phyloP scores from a whole-genome alignment of 331 rosid genomes.

The Prunus yedoensis region DNA sequence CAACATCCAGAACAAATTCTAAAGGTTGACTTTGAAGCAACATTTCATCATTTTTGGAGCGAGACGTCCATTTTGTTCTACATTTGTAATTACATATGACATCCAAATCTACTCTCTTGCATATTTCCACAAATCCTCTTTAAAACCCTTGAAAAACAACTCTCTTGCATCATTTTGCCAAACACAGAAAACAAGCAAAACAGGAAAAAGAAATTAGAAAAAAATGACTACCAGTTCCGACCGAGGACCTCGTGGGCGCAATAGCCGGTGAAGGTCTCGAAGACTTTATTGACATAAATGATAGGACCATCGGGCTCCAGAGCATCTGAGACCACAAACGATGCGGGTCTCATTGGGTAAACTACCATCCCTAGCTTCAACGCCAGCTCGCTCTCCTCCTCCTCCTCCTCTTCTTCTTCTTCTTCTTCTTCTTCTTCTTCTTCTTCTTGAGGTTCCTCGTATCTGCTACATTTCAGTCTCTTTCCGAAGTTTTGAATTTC shows the following conservation, averaged over 20 bases:
- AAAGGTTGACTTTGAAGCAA: neutral
- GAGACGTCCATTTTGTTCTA: neutral
- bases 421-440: constrained; percentile 16
- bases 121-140: neutral
- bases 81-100: neutral
- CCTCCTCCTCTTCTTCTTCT: constrained; percentile 7
- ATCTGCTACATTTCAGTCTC: constrained; percentile 57
- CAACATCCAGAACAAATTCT: neutral
- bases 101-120: neutral
- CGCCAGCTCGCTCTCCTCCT: constrained; percentile 51
- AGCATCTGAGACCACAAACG: constrained; percentile 91
- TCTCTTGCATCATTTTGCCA: neutral
- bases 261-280: constrained; percentile 84
- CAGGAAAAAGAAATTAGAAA: neutral
- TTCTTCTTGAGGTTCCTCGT: constrained; percentile 5
- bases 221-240: constrained; percentile 69
- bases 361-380: constrained; percentile 44
- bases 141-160: neutral
- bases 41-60: neutral
- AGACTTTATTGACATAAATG: constrained; percentile 89
- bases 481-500: constrained; percentile 52
- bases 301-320: constrained; percentile 85
- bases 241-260: constrained; percentile 95
- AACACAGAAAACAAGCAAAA: neutral
- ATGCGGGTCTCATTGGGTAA: constrained; percentile 72